Evolutionary conservation across 2,329 filamentous ascomycete genomes (phyloP).

Genomic region (Cladorrhinum sp.): DNA sequence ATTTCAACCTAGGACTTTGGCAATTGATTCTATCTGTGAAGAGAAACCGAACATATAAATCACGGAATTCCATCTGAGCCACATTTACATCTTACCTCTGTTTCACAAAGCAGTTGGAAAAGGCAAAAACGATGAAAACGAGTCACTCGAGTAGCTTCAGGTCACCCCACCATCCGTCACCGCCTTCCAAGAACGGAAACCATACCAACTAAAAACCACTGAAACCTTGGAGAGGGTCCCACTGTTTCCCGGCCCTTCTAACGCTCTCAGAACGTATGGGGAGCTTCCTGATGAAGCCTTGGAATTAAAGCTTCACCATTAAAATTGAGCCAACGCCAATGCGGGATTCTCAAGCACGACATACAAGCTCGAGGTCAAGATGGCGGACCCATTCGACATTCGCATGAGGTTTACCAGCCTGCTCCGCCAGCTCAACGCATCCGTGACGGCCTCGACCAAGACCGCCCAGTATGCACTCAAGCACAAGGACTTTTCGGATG

Average conservation of each 20-base stretch:
- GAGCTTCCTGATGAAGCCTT: no score
- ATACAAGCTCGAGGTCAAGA: constrained; percentile 29
- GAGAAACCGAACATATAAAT: neutral
- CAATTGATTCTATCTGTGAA: neutral
- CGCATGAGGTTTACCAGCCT: constrained; percentile 94
- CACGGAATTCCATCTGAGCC: neutral
- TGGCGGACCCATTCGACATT: constrained; percentile 91
- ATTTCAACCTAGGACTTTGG: neutral
- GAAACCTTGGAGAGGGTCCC: neutral
- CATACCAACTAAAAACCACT: constrained; percentile 1
- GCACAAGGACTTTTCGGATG: constrained; percentile 92
- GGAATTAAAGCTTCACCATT: no score
- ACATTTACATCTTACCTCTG: neutral
- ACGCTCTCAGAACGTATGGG: neutral
- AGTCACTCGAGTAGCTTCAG: neutral
- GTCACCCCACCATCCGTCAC: constrained; percentile 11
- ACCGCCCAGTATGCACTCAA: constrained; percentile 93
- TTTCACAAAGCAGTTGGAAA: neutral
- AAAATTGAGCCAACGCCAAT: neutral
- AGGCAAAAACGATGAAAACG: neutral
- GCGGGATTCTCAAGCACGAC: neutral
- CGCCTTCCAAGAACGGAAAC: constrained; percentile 14
- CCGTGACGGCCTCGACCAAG: constrained; percentile 83
- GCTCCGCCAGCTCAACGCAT: constrained; percentile 87
- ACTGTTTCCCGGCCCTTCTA: neutral